A percentile compares a stretch with the other conserved stretches of the same genome.
Evolutionary conservation across 2,329 filamentous ascomycete species (phyloP).

Genomic region (Trichoderma guizhouense): DNA sequence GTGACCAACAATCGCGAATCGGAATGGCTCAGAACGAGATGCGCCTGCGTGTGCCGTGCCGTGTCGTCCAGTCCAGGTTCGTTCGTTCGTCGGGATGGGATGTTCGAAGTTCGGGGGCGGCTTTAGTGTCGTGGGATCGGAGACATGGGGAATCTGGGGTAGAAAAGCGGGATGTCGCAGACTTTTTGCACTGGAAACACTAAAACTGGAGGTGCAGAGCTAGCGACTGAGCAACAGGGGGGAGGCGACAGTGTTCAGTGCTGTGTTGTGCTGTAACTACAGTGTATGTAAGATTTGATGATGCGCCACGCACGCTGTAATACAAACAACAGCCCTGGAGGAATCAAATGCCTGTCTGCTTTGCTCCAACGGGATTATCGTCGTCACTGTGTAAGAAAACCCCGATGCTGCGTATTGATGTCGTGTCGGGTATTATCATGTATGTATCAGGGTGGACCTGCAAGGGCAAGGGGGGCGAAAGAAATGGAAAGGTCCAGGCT

Average conservation of each 20-base stretch:
- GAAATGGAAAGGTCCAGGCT: not conserved
- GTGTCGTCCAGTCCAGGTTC: not conserved
- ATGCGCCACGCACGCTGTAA: not conserved
- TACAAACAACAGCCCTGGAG: not conserved
- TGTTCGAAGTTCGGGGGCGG: not conserved
- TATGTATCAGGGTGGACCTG: not conserved
- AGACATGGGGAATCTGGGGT: constrained; percentile 13
- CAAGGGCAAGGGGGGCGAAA: not conserved
- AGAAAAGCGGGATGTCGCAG: constrained; percentile 10
- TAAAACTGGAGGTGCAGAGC: not conserved
- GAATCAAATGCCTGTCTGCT: not conserved
- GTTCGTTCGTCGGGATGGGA: not conserved
- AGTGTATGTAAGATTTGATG: not conserved
- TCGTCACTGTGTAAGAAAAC: not conserved
- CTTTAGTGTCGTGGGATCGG: not conserved
- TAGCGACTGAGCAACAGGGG: not conserved
- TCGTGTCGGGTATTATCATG: not conserved
- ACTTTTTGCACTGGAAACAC: not conserved
- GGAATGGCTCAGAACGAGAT: not conserved
- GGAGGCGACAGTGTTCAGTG: not conserved
- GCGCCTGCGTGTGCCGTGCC: not conserved
- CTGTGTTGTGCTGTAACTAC: not conserved
- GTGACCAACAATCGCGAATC: not conserved
- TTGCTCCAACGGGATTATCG: not conserved
- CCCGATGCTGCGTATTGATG: not conserved